Evolutionary conservation across 805 yeast species (phyloP).

Genomic region (Wickerhamomyces pijperi): DNA sequence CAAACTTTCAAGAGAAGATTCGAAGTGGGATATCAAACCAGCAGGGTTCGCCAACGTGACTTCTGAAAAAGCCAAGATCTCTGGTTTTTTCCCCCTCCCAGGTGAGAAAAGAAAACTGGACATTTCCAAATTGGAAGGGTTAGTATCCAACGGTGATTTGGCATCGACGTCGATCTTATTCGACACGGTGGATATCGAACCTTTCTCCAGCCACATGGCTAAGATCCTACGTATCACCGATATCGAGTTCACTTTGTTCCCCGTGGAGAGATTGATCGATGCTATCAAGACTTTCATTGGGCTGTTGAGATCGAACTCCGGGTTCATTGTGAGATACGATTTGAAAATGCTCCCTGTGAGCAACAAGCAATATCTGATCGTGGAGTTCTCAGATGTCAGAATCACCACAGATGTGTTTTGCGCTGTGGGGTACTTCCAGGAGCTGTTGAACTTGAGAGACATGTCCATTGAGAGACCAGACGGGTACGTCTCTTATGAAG

Average conservation of each 20-base stretch:
- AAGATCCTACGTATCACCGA: slow-evolving; percentile 20
- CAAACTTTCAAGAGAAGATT: slow-evolving; percentile 31
- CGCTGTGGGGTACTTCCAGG: slow-evolving; percentile 26
- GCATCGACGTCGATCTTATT: slow-evolving; percentile 22
- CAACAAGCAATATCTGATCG: slow-evolving; percentile 28
- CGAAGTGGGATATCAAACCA: slow-evolving; percentile 66
- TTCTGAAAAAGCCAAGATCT: slow-evolving; percentile 66
- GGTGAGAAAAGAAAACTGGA: slow-evolving; percentile 37
- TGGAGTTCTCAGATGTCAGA: slow-evolving; percentile 39
- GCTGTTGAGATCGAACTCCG: slow-evolving; percentile 31
- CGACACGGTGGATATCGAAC: slow-evolving; percentile 20
- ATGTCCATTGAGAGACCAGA: slow-evolving; percentile 31
- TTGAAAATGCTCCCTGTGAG: slow-evolving; percentile 2
- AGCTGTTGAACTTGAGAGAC: slow-evolving; percentile 18
- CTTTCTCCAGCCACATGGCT: slow-evolving; percentile 17
- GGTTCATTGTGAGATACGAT: slow-evolving; percentile 24
- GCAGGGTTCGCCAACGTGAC: slow-evolving; percentile 63
- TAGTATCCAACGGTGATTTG: slow-evolving; percentile 20
- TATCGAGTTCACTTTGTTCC: slow-evolving; percentile 19
- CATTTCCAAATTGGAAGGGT: slow-evolving; percentile 20
- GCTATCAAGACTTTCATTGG: slow-evolving; percentile 34
- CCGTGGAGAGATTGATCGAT: slow-evolving; percentile 29
- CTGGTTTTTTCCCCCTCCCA: slow-evolving; percentile 71
- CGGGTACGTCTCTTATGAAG: slow-evolving; percentile 24
- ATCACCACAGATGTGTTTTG: slow-evolving; percentile 46